Conservation (phyloP, 2,329 filamentous ascomycete species). For the Talaromyces sp. region DNA sequence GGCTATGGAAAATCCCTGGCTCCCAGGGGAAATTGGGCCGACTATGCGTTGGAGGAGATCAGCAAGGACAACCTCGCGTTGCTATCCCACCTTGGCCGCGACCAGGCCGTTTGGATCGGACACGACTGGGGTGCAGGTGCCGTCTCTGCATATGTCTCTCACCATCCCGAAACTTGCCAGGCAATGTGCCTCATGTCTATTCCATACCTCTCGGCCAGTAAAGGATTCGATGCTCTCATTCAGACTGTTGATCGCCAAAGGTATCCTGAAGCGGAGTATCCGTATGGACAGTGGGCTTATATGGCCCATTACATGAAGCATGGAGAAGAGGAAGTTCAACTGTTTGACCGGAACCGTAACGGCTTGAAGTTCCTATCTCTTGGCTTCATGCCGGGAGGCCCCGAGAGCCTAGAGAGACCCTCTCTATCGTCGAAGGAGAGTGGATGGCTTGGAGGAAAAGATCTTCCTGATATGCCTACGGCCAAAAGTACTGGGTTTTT, state of each 20-base stretch:
- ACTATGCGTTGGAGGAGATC: neutral
- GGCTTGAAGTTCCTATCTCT: neutral
- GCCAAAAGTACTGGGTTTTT: neutral
- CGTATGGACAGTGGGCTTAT: neutral
- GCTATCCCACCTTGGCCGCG: neutral
- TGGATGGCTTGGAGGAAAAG: neutral
- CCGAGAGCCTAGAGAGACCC: neutral
- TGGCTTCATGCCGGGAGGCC: neutral
- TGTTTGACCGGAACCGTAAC: neutral
- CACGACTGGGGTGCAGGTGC: neutral
- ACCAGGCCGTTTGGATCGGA: neutral
- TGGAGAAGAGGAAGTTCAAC: neutral
- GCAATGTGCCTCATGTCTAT: neutral
- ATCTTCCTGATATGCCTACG: neutral
- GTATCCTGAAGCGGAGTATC: neutral
- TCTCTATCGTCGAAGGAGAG: neutral
- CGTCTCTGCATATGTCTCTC: neutral
- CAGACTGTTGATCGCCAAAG: neutral
- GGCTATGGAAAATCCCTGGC: neutral
- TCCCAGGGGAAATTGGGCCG: neutral
- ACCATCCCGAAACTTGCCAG: neutral
- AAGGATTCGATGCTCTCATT: neutral
- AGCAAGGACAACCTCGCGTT: neutral
- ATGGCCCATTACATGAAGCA: neutral
- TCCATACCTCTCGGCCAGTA: neutral